Base-by-base conservation (phyloP, 2,329 filamentous ascomycete species). In the Talaromyces sp. region DNA sequence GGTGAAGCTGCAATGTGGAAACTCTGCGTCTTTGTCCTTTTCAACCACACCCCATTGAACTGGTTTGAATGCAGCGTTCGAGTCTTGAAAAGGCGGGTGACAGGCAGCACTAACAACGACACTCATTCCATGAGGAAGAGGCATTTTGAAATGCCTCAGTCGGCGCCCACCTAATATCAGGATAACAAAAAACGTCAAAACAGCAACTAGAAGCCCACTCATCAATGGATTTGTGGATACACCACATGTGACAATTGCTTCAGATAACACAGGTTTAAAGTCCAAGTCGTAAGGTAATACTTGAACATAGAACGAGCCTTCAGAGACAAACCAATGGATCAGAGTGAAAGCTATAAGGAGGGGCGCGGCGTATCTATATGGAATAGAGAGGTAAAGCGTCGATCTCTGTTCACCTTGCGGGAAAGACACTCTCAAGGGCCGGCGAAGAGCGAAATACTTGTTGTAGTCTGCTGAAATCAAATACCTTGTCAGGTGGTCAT, bases 391-490 rank as follows among this genome's bases (percentile, higher is more conserved):
- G 45, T 71, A 78, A 52, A 77, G 79, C 1, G 69, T 76, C 0
- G 70, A 72, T 3, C 75, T 65, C 56, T 81, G 77, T 2, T 67
- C 62, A 4, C 72, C 74, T 1, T 55, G 52, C 0, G 75, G 77
- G 48, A 69, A 66, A 0, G 75, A 77, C 1, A 80, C 77, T 4
- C 77, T 71, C 1, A 81, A 63, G 0, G 73, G 53, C 35, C 76
- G 77, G 3, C 72, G 65, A 5, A 62, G 16, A 0, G 49, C 29
- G 3, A 70, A 68, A 60, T 75, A 78, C 0, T 61, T 58, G 39
- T 69, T 73, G 65, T 76, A 85, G 62, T 85, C 82, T 8, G 67
- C 60, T 0, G 73, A 75, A 0, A 76, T 60, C 0, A 79, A 67
- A 65, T 82, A 80, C 2, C 63, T 68, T 0, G 77, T 84, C 19